Percentiles rank a stretch among this genome's conserved stretches.
These are phyloP conservation scores for Chamaenerion angustifolium DNA, from an alignment of 345 rosid genomes.

Conservation along the genomic window DNA sequence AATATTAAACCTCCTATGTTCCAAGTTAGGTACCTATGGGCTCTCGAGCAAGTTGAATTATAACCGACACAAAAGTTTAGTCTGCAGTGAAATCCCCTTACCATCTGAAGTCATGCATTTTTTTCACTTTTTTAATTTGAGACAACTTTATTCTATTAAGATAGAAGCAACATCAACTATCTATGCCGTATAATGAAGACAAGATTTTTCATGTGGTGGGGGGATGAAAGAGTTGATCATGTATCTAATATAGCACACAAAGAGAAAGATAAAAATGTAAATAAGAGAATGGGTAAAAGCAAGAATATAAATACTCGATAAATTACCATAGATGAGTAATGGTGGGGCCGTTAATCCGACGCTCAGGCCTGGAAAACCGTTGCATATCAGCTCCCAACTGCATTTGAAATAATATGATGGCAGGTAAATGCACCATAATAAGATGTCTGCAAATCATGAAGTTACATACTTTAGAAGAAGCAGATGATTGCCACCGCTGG, in stretches of 20 bases:
- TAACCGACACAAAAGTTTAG: no score
- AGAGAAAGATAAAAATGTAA: neutral
- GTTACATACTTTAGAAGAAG: slow-evolving; percentile 67
- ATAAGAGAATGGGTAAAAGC: slow-evolving; percentile 2
- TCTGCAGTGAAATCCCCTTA: no score
- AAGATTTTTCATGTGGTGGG: no score
- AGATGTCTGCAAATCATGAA: slow-evolving; percentile 3
- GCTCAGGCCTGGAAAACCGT: slow-evolving; percentile 94
- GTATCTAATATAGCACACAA: neutral
- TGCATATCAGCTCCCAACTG: slow-evolving; percentile 99
- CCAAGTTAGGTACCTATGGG: no score
- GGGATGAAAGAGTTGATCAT: no score
- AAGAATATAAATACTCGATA: slow-evolving; percentile 2
- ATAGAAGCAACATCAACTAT: no score
- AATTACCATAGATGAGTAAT: slow-evolving; percentile 82
- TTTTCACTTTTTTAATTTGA: no score
- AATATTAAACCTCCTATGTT: no score
- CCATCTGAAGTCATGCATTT: no score
- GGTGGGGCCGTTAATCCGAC: slow-evolving; percentile 94
- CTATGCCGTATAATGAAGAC: no score
- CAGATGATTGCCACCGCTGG: slow-evolving; percentile 93
- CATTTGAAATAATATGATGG: slow-evolving; percentile 16
- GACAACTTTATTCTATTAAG: no score
- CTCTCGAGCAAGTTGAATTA: no score
- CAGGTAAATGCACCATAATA: slow-evolving; percentile 2